Evolutionary conservation across 2,329 filamentous ascomycete genomes (phyloP), one percentile per base, ranked within the genome.

Genomic region (Aspergillus proliferans): DNA sequence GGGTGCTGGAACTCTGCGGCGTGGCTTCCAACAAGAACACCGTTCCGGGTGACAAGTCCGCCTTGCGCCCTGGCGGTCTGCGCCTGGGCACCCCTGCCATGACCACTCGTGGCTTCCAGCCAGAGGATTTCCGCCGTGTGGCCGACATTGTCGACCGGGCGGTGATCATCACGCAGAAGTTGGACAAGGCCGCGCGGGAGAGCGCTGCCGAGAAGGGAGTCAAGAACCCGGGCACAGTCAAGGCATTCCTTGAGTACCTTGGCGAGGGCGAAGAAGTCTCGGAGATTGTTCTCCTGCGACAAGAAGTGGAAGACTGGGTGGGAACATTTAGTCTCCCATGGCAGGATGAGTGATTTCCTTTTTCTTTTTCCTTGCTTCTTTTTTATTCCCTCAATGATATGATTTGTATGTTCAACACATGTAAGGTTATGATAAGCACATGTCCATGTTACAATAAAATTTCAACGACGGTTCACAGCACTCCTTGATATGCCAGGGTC

Each of bases 11-110:
- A 69, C 82, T 95, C 43, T 89, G 94, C 57, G 92, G 92, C 61
- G 92, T 97, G 46, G 93, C 93, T n/a, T 87, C 88, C 67, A 98
- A 98, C 80, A 98, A 98, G 81, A 98, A 98, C 76, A 96, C 93
- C 6, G 92, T 96, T 0, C 93, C 93, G 1, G 93, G 92, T 40
- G 93, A 98, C 73, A 88, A 86, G 67, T 95, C 90, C 1, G 93
- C 93, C 1, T 81, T 98, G 65, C 88, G 92, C 56, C 93, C 93
- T 12, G 92, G 92, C 58, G 93, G 93, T 55, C 79, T 98, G 56
- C 86, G 93, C 58, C 91, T 98, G 74, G 93, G 93, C 48, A 93
- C 92, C 0, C 93, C 93, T 0, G 93, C 93, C 59, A 98, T 98
- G 93, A 97, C 93, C 19, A 95, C 89, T 15, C 84, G 93, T 52